Conservation (phyloP, 2,329 filamentous ascomycete genomes). For the Aspergillus viridinutans region DNA sequence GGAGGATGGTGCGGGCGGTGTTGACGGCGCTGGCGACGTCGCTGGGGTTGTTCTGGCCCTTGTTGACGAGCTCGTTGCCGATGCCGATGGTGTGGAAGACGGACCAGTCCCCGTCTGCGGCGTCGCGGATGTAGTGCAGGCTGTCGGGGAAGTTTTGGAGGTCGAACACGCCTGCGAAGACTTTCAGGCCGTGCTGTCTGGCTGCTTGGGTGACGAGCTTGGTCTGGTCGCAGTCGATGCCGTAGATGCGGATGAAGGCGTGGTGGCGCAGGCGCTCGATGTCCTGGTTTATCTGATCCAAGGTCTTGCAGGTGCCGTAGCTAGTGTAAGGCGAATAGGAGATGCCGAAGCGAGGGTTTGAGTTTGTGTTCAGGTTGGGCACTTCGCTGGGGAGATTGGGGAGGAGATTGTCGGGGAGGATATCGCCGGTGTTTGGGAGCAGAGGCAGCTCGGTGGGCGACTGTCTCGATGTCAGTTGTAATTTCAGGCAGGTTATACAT, state of each 20-base stretch:
- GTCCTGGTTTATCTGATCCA: slow-evolving; percentile 60
- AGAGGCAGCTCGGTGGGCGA: neutral
- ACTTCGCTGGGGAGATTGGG: neutral
- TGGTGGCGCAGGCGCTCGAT: slow-evolving; percentile 58
- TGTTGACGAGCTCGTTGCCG: slow-evolving; percentile 77
- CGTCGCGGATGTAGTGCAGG: slow-evolving; percentile 57
- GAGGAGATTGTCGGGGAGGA: slow-evolving; percentile 1
- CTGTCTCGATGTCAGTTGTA: neutral
- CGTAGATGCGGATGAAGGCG: slow-evolving; percentile 69
- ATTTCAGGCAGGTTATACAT: neutral
- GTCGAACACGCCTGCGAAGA: slow-evolving; percentile 73
- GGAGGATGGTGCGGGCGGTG: slow-evolving; percentile 55
- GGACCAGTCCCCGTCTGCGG: slow-evolving; percentile 62
- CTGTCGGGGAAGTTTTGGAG: slow-evolving; percentile 54
- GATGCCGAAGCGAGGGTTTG: slow-evolving; percentile 42
- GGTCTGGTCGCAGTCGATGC: slow-evolving; percentile 73
- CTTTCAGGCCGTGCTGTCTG: slow-evolving; percentile 59
- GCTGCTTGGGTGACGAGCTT: slow-evolving; percentile 59
- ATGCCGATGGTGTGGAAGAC: slow-evolving; percentile 67
- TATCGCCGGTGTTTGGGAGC: neutral
- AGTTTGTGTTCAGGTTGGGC: slow-evolving; percentile 1
- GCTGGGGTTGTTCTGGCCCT: slow-evolving; percentile 49
- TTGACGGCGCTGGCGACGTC: slow-evolving; percentile 56
- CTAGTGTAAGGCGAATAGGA: slow-evolving; percentile 56
- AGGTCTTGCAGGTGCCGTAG: slow-evolving; percentile 62